These are phyloP conservation scores for Neurospora sp. DNA, from an alignment of 2,329 filamentous ascomycete species.

Conservation along the genomic window DNA sequence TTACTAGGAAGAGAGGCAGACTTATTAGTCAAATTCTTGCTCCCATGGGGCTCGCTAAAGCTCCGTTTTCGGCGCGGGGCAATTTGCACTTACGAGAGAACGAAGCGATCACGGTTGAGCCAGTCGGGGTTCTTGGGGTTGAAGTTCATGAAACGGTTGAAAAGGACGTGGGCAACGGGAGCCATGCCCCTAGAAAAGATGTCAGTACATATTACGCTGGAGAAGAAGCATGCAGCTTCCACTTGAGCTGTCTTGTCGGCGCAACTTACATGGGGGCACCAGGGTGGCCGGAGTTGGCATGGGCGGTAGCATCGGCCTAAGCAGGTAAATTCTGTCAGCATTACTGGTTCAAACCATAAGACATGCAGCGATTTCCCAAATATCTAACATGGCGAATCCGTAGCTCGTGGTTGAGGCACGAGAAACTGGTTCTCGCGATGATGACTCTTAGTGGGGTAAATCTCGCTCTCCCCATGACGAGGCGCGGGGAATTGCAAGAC, in stretches of 20 bases:
- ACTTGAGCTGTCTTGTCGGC: conserved; percentile 3
- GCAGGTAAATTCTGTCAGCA: conserved; percentile 13
- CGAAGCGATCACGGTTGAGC: conserved; percentile 96
- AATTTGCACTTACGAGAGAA: conserved; percentile 75
- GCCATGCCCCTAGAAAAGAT: conserved; percentile 59
- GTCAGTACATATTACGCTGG: conserved; percentile 22
- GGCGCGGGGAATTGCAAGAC: conserved; percentile 18
- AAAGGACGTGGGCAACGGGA: conserved; percentile 90
- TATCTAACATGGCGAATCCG: not conserved
- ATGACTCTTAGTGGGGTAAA: conserved; percentile 8
- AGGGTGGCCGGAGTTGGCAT: conserved; percentile 96
- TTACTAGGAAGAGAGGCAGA: conserved; percentile 49
- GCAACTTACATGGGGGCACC: conserved; percentile 81
- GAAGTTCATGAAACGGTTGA: conserved; percentile 99
- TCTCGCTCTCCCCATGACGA: not conserved
- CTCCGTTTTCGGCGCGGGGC: conserved; percentile 1
- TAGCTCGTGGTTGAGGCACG: not conserved
- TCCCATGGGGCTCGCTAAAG: not conserved
- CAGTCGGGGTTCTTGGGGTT: conserved; percentile 98
- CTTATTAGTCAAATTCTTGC: not conserved
- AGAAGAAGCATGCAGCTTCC: not conserved
- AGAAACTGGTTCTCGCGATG: not conserved
- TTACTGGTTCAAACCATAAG: not conserved
- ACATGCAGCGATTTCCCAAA: not conserved
- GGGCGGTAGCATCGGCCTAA: conserved; percentile 93